Conservation (phyloP, 441 rosid genomes). For the Omphalea diandra region DNA sequence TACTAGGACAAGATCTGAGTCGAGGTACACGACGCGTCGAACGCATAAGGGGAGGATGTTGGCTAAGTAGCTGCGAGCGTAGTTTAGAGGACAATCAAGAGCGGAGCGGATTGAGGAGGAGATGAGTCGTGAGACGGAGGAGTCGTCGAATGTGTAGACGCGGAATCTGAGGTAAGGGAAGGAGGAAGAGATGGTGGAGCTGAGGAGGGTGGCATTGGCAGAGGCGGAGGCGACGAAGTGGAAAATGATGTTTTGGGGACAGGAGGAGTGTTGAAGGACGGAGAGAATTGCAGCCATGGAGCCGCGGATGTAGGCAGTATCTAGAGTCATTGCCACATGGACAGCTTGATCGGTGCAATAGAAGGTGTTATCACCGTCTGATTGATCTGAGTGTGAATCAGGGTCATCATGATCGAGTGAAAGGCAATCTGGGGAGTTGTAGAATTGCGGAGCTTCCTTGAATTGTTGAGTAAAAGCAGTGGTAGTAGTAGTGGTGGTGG, state of each 20-base stretch:
- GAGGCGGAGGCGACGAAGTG: constrained; percentile 78
- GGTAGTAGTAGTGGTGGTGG: constrained; percentile 7
- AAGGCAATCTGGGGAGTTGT: constrained; percentile 77
- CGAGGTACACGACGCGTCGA: constrained; percentile 77
- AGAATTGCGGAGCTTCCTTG: constrained; percentile 92
- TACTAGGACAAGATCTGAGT: constrained; percentile 86
- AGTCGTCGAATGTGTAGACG: constrained; percentile 59
- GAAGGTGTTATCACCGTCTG: background rate
- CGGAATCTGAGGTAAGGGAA: constrained; percentile 76
- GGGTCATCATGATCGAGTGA: constrained; percentile 14
- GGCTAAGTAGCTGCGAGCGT: constrained; percentile 86
- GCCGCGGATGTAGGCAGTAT: constrained; percentile 79
- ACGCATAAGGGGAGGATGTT: constrained; percentile 75
- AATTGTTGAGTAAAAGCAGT: constrained; percentile 50
- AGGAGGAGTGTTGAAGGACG: constrained; percentile 86
- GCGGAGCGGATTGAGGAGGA: constrained; percentile 93
- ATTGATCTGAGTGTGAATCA: constrained; percentile 27
- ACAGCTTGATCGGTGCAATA: constrained; percentile 62
- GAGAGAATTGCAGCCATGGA: constrained; percentile 92
- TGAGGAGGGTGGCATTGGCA: constrained; percentile 52
- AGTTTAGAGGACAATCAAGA: constrained; percentile 82
- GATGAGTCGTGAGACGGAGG: constrained; percentile 62
- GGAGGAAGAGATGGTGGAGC: constrained; percentile 60
- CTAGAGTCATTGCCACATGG: constrained; percentile 91
- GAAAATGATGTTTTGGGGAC: constrained; percentile 79